Evolutionary conservation across 345 rosid species (phyloP), one percentile per base, ranked within the genome.

Genomic region (Orychophragmus violaceus): DNA sequence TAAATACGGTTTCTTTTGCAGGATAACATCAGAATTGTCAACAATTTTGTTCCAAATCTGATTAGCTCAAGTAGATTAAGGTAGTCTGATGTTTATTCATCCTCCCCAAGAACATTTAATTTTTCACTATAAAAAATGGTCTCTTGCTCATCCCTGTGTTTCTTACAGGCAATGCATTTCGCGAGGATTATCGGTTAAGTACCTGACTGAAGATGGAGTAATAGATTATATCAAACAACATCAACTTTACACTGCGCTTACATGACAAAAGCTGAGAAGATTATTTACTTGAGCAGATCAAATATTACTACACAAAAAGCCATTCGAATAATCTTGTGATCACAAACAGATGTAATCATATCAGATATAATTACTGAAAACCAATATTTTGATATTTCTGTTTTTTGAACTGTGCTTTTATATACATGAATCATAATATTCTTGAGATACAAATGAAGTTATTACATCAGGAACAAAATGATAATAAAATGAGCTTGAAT

Each of bases 31-130:
- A 83, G 45, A 71, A 65, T 80, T 11, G 88, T 87, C 30, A 75
- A 86, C 41, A 90, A 94, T 44, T 53, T 76, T 12, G 86, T 88
- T 8, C 88, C 91, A 23, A 94, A 94, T 76, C 82, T 76, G 76
- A 85, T 94, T 36, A 93, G 99, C 77, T 94, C 97, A 39, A 84
- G 92, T 25, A 79, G 86, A 80, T 61, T 90, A 57, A 90, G 96
- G 98, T 87, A 50, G 18, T 44, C 25, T 52, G 41, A 7, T 63
- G 24, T 63, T 9, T 59, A 11, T 13, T 2, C 51, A 8, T 29
- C 29, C 36, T 62, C 60, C 19, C 45, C 52, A 11, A 52, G 8
- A 67, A 68, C 46, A 22, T 35, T 9, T n/a, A 17, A 53, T 44
- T 3, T n/a, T 52, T 6, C 63, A 19, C 16, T 16, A 1, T 4